Base-by-base conservation (phyloP, 495 filamentous ascomycete species). In the Pyrenopolyporus hunteri region DNA sequence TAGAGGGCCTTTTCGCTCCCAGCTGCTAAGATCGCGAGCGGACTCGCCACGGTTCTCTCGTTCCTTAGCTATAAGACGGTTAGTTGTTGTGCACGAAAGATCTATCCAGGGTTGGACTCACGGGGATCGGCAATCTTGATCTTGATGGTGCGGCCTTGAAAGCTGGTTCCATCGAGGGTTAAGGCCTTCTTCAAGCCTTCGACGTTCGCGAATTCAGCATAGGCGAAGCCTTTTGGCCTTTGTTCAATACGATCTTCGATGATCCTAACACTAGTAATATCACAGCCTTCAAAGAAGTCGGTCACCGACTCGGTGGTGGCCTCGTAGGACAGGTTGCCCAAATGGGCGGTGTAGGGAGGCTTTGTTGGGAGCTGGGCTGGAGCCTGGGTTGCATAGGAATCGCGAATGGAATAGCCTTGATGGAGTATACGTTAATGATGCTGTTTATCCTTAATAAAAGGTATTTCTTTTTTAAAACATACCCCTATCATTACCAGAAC, bases 311-410 rank as follows among this genome's bases (percentile, higher is more conserved):
- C 87, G 39, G 81, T 79, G 7, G 90, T 94, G 17, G 91, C 90
- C 72, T 97, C 93, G 71, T 96, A 98, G 16, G 93, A 91, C 44
- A 98, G 85, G 69, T 98, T 98, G 57, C 95, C 94, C 46, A 98
- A 84, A 79, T 98, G 95, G 40, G 90, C 92, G 37, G 94, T 98
- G 78, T 84, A 98, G 0, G 94, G 94, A 23, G 94, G 93, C 76
- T 92, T 91, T 31, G 88, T 86, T 16, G 94, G 94, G 35, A 98
- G 83, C n/a, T 68, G 62, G 57, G 88, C 85, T 11, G 95, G 95
- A 39, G 95, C 82, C 22, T 63, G 59, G 56, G 66, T 63, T 36
- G 91, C 89, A 51, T 97, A 84, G 63, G 88, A 83, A 65, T 97
- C 91, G 61, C 92, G 89, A 56, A n/a, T n/a, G n/a, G 85, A 82